These are phyloP conservation scores for Geranomyces michiganensis DNA, from an alignment of 192 early-diverging fungal genomes.

Conservation along the genomic window DNA sequence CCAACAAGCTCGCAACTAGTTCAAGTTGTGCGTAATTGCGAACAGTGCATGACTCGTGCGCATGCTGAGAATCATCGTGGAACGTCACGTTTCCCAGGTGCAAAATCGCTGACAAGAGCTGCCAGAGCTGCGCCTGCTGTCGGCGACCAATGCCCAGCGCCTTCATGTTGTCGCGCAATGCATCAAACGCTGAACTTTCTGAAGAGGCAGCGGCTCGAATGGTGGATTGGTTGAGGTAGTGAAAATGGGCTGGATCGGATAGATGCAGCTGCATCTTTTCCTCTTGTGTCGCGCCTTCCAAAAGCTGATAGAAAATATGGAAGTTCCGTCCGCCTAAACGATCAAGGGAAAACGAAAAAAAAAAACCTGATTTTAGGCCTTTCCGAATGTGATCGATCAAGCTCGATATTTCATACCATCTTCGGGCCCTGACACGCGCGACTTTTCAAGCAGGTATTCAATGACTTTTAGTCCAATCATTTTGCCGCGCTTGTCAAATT, in stretches of 20 bases:
- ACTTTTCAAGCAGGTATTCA: slow-evolving; percentile 86
- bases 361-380: too few relatives aligned
- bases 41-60: slow-evolving; percentile 74
- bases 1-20: slow-evolving; percentile 78
- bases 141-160: slow-evolving; percentile 55
- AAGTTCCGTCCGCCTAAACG: slow-evolving; percentile 76
- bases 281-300: slow-evolving; percentile 74
- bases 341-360: too few relatives aligned
- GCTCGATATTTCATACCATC: slow-evolving; percentile 31
- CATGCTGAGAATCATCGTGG: slow-evolving; percentile 48
- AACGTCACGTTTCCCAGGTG: slow-evolving; percentile 94
- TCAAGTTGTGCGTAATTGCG: slow-evolving; percentile 75
- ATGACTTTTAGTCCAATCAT: slow-evolving; percentile 80
- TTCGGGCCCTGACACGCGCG: slow-evolving; percentile 62
- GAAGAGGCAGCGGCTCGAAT: slow-evolving; percentile 14
- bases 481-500: slow-evolving; percentile 82
- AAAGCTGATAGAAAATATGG: slow-evolving; percentile 89
- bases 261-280: slow-evolving; percentile 77
- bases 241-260: slow-evolving; percentile 63
- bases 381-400: too few relatives aligned
- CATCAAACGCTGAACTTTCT: slow-evolving; percentile 24
- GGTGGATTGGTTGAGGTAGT: slow-evolving; percentile 47
- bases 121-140: slow-evolving; percentile 75
- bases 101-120: slow-evolving; percentile 83
- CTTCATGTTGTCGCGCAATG: slow-evolving; percentile 47